Conservation (phyloP, 1,284 basidiomycete genomes). For the Microbotryum scabiosae region DNA sequence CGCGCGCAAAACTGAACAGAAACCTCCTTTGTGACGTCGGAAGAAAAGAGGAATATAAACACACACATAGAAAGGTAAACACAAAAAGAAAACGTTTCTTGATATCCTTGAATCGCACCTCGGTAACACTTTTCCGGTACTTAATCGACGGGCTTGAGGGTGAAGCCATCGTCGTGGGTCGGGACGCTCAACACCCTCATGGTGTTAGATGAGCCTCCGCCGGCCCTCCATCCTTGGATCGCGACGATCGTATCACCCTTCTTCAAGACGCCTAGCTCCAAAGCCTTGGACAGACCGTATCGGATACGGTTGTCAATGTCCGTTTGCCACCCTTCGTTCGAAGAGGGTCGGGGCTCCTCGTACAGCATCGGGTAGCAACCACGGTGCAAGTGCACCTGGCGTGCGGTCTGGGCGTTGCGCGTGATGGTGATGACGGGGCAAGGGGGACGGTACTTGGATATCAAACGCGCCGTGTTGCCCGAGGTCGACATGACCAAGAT, state of each 20-base stretch:
- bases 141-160: conserved; percentile 16
- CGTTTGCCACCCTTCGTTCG: conserved; percentile 87
- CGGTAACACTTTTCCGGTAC: background rate
- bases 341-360: conserved; percentile 79
- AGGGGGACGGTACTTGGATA: conserved; percentile 92
- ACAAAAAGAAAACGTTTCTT: background rate
- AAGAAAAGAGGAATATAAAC: background rate
- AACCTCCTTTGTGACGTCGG: background rate
- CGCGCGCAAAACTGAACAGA: no score
- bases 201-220: conserved; percentile 68
- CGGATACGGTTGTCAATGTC: conserved; percentile 87
- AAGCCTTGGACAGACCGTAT: conserved; percentile 81
- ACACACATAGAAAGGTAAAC: background rate
- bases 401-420: conserved; percentile 87
- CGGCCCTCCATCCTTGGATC: conserved; percentile 97
- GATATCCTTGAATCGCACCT: no score
- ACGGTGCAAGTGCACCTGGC: conserved; percentile 93
- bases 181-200: conserved; percentile 27
- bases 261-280: conserved; percentile 78
- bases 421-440: conserved; percentile 96
- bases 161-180: conserved; percentile 16
- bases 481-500: conserved; percentile 95
- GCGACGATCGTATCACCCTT: conserved; percentile 86
- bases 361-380: conserved; percentile 98
- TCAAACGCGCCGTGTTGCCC: conserved; percentile 89